These are phyloP conservation scores for Yamadazyma tumulicola DNA, from an alignment of 805 yeast genomes.

Conservation along the genomic window DNA sequence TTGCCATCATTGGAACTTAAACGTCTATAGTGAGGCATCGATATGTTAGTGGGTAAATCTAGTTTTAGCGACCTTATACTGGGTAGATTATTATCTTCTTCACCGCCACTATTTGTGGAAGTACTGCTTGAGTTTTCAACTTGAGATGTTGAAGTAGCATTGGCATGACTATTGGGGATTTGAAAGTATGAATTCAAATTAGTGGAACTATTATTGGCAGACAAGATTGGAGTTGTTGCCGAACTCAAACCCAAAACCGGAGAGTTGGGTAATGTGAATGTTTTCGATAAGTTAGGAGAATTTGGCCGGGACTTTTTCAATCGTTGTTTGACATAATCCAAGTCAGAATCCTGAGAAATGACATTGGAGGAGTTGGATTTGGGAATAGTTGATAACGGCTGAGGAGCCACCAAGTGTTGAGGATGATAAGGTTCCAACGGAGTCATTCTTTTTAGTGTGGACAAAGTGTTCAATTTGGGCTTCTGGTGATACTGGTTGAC, in stretches of 20 bases:
- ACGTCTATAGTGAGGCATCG: slow-evolving; percentile 17
- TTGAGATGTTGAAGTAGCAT: slow-evolving; percentile 2
- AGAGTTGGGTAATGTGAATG: slow-evolving; percentile 41
- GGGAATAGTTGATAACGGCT: background rate
- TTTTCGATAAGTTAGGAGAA: slow-evolving; percentile 35
- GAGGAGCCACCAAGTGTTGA: background rate
- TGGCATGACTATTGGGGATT: slow-evolving; percentile 21
- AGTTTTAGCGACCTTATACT: slow-evolving; percentile 49
- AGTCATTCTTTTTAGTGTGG: slow-evolving; percentile 61
- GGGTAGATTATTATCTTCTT: slow-evolving; percentile 32
- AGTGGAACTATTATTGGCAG: slow-evolving; percentile 40
- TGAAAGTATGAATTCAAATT: slow-evolving; percentile 35
- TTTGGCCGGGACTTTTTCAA: slow-evolving; percentile 50
- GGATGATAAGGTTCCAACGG: slow-evolving; percentile 35
- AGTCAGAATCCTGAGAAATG: slow-evolving; percentile 42
- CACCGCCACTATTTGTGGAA: slow-evolving; percentile 2
- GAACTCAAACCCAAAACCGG: slow-evolving; percentile 40
- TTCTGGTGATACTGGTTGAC: slow-evolving; percentile 13
- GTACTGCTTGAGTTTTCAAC: slow-evolving; percentile 1
- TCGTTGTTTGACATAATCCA: slow-evolving; percentile 44
- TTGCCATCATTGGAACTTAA: slow-evolving; percentile 18
- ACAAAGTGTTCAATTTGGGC: slow-evolving; percentile 30
- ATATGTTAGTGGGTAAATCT: slow-evolving; percentile 45
- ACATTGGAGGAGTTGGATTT: background rate
- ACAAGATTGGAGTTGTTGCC: slow-evolving; percentile 38